Base-by-base conservation (phyloP, 768 basidiomycete genomes). In the Lentinus tigrinus region DNA sequence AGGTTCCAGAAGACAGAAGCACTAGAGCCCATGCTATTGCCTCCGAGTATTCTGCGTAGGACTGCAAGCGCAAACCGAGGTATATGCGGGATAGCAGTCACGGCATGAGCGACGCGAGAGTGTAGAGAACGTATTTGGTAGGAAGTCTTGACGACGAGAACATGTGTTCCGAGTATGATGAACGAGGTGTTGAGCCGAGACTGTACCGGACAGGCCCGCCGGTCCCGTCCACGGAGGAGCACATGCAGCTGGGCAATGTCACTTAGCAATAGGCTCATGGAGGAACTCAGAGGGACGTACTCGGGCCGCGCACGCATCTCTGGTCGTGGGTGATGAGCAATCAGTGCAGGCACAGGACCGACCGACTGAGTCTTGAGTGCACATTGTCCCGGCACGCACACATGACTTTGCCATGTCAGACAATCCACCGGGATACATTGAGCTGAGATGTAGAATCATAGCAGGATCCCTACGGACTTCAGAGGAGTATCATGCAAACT, bases 11-110 rank as follows among this genome's bases (percentile, higher is more conserved):
- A n/a, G 10, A 24, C 24, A 52, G 21, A 37, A 31, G 27, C 44
- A 48, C 26, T 34, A 40, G 37, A 39, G 39, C 27, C 47, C 38
- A 49, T 31, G 31, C 39, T 57, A 61, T 57, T 61, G 55, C 46
- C 55, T 36, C 60, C 60, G 60, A 57, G 52, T 40, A 53, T 53
- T 36, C 46, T 11, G 60, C 60, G 60, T 52, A 26, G 16, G 24
- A 38, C 38, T 28, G 38, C 46, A 43, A 11, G 37, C 46, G 47
- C 24, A 34, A 21, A 28, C 60, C 60, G 60, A 61, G 24, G 60
- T 37, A 61, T 57, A 16, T 21, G 60, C 60, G 60, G 39, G 34
- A 3, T 40, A 51, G 36, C 49, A 21, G 58, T 60, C 53, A 55
- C 53, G 47, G 44, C 17, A 10, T 46, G n/a, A 19, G n/a, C 11